phyloP scores from a whole-genome alignment of 306 rosid genomes.

The Acacia acuminata region DNA sequence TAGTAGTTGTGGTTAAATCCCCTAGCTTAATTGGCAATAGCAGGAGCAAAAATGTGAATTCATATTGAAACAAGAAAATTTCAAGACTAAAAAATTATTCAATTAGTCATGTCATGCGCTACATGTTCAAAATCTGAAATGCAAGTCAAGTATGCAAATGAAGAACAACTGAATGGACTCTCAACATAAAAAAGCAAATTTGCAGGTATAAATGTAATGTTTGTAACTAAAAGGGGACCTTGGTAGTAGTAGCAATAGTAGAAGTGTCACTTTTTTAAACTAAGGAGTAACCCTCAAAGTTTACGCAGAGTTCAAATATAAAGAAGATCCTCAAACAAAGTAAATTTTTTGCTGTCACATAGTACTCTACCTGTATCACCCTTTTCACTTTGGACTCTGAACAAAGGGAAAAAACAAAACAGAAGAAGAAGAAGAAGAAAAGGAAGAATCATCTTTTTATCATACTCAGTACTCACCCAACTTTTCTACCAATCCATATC shows the following conservation, averaged over 20 bases:
- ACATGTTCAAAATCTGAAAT: conserved; percentile 20
- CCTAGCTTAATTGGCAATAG: conserved; percentile 34
- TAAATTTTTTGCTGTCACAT: too few relatives aligned
- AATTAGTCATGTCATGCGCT: not conserved
- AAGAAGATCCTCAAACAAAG: not conserved
- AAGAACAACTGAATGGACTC: conserved; percentile 3
- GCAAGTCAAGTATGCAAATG: conserved; percentile 14
- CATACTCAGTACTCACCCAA: not conserved
- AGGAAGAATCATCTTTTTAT: not conserved
- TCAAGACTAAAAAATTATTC: not conserved
- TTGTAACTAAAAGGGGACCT: not conserved
- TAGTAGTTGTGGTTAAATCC: conserved; percentile 46
- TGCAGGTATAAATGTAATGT: not conserved
- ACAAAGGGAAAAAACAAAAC: not conserved
- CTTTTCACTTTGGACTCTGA: not conserved
- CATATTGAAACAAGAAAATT: conserved; percentile 19
- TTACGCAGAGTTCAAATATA: not conserved
- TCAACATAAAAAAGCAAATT: not conserved
- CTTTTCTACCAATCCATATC: not conserved
- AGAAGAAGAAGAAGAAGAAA: not conserved
- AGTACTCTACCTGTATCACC: not conserved
- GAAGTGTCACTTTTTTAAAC: not conserved
- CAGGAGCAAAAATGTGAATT: conserved; percentile 17
- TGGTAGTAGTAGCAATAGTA: not conserved
- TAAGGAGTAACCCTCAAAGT: not conserved